These are phyloP conservation scores for Fomitopsis betulina DNA, from an alignment of 1,284 basidiomycete species.

Conservation along the genomic window DNA sequence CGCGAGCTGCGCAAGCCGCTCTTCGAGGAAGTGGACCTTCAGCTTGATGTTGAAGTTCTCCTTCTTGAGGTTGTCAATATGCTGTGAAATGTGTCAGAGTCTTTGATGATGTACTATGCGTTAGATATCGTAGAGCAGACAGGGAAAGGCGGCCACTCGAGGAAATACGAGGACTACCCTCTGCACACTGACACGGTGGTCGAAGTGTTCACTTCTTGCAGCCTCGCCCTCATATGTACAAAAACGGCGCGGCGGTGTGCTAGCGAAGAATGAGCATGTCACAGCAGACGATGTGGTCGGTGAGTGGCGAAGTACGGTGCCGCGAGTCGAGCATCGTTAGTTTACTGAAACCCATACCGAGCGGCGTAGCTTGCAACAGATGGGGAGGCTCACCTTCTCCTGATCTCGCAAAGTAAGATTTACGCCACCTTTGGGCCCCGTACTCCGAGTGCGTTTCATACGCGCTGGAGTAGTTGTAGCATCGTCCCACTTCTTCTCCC, in stretches of 20 bases:
- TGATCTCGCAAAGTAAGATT: conserved; percentile 88
- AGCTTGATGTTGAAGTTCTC: conserved; percentile 95
- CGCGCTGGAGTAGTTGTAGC: conserved; percentile 45
- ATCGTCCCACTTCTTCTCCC: conserved; percentile 46
- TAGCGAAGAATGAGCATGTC: too few relatives aligned
- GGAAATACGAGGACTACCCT: too few relatives aligned
- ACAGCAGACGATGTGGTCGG: too few relatives aligned
- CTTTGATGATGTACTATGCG: neutral
- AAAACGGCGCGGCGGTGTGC: too few relatives aligned
- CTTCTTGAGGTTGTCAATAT: conserved; percentile 91
- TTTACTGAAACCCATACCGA: too few relatives aligned
- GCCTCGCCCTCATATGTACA: too few relatives aligned
- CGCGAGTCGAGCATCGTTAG: too few relatives aligned
- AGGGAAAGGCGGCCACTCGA: neutral
- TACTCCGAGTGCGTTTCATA: conserved; percentile 38
- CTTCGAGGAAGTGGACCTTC: conserved; percentile 90
- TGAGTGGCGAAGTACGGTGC: too few relatives aligned
- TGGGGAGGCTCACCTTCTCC: conserved; percentile 69
- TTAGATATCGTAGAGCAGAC: too few relatives aligned
- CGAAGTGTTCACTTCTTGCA: too few relatives aligned
- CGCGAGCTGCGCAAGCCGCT: conserved; percentile 81
- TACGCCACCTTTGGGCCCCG: conserved; percentile 47
- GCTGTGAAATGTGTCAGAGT: conserved; percentile 39
- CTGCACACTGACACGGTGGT: too few relatives aligned
- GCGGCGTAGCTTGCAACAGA: neutral